Evolutionary conservation across 2,329 filamentous ascomycete species (phyloP), one percentile per base, ranked within the genome.

Genomic region (Phoma herbarum): DNA sequence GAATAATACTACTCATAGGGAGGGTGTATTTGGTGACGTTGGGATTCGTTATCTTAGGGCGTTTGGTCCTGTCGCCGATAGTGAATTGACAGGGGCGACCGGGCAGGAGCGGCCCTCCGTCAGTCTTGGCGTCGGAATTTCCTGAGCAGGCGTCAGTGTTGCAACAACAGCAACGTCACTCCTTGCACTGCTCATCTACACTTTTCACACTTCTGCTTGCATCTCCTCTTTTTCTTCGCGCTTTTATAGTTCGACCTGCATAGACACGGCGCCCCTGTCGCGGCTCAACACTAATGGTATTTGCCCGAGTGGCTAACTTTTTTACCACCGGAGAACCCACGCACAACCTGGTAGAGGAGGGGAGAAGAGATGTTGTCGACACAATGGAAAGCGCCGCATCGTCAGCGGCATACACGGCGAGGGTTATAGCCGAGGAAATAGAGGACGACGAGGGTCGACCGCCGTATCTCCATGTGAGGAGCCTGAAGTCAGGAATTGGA

Each of bases 291-390:
- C 78, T 75, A 73, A 83, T 82, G 81, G 80, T 82, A 73, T 73
- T 82, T 77, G 80, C 77, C 79, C 78, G 78, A 59, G 75, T 80
- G 78, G 80, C 79, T 74, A 78, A 80, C 71, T 78, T 80, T 74
- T 74, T 82, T 66, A 77, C 75, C 65, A 73, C 74, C 63, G 66
- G 68, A 64, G 73, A 69, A 52, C 47, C 69, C 35, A 64, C 61
- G 31, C 61, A 73, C 64, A 73, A 69, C 59, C 69, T 76, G 57
- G 71, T 75, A 61, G 74, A 80, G 58, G 67, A 79, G 79, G 77
- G 73, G 63, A 62, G 64, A 62, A 61, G 65, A 50, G 54, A 67
- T 63, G 59, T 58, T 56, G 54, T 64, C 39, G 47, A 57, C 39
- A 51, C 68, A 58, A 68, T 70, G 67, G 67, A 71, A 23, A 64